Base-by-base conservation (phyloP, 164 flowering plant species). In the Vitis rupestris region DNA sequence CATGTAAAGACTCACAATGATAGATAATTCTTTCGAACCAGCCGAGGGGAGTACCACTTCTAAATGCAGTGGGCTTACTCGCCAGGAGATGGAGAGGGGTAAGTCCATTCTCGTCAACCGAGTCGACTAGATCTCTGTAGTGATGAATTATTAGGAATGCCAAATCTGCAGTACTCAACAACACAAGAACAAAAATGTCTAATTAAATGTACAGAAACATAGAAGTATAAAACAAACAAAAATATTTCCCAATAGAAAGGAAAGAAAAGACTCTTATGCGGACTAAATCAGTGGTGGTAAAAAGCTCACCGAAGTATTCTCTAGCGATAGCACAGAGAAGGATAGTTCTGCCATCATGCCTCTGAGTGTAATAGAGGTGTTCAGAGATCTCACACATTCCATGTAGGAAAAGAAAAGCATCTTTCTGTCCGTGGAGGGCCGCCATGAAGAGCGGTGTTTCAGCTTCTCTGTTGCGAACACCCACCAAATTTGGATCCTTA, bases 71-170 rank as follows among this genome's bases (percentile, higher is more conserved):
- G 23, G 85, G 81, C 62, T 79, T 81, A 9, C 16, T 63, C 1
- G 86, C 85, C 14, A 85, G 74, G 15, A 77, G 13, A 70, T 81
- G 84, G 8, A 85, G 86, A 48, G 88, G 79, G 11, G 86, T 16
- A 0, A 51, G 8, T 10, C 88, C 88, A 10, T 29, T 17, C 72
- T 69, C 66, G 30, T 81, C 75, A 4, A 57, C 62, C 5, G 8
- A 47, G 63, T 72, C 31, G 0, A 75, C 76, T 8, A 85, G 74
- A 0, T 65, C 64, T 5, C 7, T 9, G 47, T 77, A 75, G 4
- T 51, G 61, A 1, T 56, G 44, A 23, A 77, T 77, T 62, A 81
- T 81, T 4, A 73, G 76, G 63, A 66, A 77, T 14, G 86, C 82
- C 78, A 83, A 72, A 68, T 71, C 86, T 83, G 70, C 27, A 23